Evolutionary conservation across 2,329 filamentous ascomycete species (phyloP).

Genomic region (Monosporascus cannonballus): DNA sequence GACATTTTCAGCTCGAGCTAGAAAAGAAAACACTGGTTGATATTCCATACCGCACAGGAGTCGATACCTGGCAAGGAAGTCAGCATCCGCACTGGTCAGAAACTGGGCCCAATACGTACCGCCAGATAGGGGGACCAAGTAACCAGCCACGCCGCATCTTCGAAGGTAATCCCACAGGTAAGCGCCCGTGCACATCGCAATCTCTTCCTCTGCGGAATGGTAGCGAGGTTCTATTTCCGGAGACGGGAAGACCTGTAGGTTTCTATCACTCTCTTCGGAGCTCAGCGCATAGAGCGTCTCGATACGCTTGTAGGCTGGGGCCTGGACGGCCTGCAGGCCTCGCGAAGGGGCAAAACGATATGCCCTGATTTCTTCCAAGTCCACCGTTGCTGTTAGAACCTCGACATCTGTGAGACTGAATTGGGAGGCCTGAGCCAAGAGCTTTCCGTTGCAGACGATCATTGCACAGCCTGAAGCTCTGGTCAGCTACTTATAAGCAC

Average conservation of each 20-base stretch:
- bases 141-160: constrained; percentile 44
- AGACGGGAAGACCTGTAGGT: constrained; percentile 34
- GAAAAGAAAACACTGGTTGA: background rate
- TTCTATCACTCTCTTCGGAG: constrained; percentile 33
- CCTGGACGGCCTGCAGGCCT: constrained; percentile 49
- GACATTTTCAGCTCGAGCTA: background rate
- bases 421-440: constrained; percentile 60
- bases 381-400: constrained; percentile 59
- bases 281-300: constrained; percentile 29
- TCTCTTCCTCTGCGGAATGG: constrained; percentile 60
- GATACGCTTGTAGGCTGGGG: constrained; percentile 39
- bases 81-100: background rate
- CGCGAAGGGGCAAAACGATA: constrained; percentile 52
- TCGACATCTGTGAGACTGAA: constrained; percentile 62
- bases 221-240: constrained; percentile 41
- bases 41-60: background rate
- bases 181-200: constrained; percentile 57
- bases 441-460: constrained; percentile 57
- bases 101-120: background rate
- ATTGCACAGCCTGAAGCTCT: constrained; percentile 43
- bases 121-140: constrained; percentile 49
- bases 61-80: constrained; percentile 32
- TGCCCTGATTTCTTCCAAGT: constrained; percentile 64
- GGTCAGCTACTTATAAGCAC: background rate
- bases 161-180: constrained; percentile 62